A percentile compares a stretch with the other conserved stretches of the same genome.
Evolutionary conservation across 164 flowering plant species (phyloP).

Genomic region (Magnolia changhungtana): DNA sequence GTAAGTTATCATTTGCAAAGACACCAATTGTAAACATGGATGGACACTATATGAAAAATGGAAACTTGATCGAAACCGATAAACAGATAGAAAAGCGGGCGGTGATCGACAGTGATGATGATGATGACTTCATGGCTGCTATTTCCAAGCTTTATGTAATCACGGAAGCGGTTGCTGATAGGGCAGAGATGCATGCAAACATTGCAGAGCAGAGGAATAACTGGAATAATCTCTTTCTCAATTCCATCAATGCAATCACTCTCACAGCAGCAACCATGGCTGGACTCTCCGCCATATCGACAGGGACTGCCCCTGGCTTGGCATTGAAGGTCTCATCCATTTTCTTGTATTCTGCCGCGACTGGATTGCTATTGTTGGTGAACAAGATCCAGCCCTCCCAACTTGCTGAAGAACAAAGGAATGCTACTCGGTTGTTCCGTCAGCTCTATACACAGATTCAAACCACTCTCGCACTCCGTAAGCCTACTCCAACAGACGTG

Average conservation of each 20-base stretch:
- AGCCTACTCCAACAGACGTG: conserved; percentile 27
- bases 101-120: background rate
- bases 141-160: conserved; percentile 33
- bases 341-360: conserved; percentile 47
- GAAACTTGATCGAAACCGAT: conserved; percentile 2
- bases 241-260: conserved; percentile 40
- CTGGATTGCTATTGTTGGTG: conserved; percentile 49
- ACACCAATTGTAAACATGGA: conserved; percentile 14
- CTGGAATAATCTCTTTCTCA: conserved; percentile 47
- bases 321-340: conserved; percentile 48
- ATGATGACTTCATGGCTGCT: background rate
- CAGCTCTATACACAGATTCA: conserved; percentile 45
- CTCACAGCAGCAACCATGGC: conserved; percentile 48
- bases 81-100: conserved; percentile 1
- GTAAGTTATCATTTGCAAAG: conserved; percentile 13
- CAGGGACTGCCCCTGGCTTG: conserved; percentile 26
- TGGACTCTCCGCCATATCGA: conserved; percentile 57
- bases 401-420: conserved; percentile 72
- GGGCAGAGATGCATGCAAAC: conserved; percentile 50
- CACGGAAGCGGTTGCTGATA: conserved; percentile 33
- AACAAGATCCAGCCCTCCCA: conserved; percentile 82
- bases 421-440: conserved; percentile 56
- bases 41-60: conserved; percentile 4
- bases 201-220: conserved; percentile 45
- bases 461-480: conserved; percentile 26